Evolutionary conservation across 2,329 filamentous ascomycete species (phyloP).

Genomic region (Penicillium decumbens): DNA sequence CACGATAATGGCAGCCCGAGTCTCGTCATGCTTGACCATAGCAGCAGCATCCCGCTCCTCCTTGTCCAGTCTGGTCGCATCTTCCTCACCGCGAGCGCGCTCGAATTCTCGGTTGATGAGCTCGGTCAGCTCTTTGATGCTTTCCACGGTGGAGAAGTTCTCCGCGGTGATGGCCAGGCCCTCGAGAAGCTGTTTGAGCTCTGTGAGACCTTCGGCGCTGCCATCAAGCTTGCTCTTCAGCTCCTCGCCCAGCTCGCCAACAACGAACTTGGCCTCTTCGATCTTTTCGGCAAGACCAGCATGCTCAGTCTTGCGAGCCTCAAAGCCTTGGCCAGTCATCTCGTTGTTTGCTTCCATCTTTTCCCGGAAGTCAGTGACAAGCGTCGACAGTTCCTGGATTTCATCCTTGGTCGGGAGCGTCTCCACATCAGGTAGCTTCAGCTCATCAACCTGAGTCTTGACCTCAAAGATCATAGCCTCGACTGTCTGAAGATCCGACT

Average conservation of each 20-base stretch:
- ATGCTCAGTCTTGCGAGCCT: slow-evolving; percentile 79
- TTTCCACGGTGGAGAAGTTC: slow-evolving; percentile 49
- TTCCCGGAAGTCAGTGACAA: slow-evolving; percentile 64
- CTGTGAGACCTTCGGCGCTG: slow-evolving; percentile 61
- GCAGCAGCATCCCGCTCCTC: slow-evolving; percentile 56
- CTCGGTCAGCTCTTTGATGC: slow-evolving; percentile 67
- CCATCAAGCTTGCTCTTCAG: slow-evolving; percentile 73
- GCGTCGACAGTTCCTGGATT: slow-evolving; percentile 62
- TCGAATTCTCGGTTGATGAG: slow-evolving; percentile 83
- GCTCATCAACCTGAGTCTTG: slow-evolving; percentile 70
- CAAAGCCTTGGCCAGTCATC: slow-evolving; percentile 70
- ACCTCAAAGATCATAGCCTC: slow-evolving; percentile 79
- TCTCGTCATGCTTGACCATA: slow-evolving; percentile 58
- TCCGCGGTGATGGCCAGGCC: slow-evolving; percentile 59
- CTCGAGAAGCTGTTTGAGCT: slow-evolving; percentile 58
- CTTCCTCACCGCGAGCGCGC: slow-evolving; percentile 72
- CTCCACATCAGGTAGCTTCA: slow-evolving; percentile 66
- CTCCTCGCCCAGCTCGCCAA: slow-evolving; percentile 73
- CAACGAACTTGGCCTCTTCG: slow-evolving; percentile 68
- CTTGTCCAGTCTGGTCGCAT: slow-evolving; percentile 73
- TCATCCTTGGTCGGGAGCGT: slow-evolving; percentile 72
- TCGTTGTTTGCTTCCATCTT: slow-evolving; percentile 64
- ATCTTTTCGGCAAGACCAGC: slow-evolving; percentile 73
- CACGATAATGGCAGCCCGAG: slow-evolving; percentile 51
- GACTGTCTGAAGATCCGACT: slow-evolving; percentile 76